A percentile compares a stretch with the other conserved stretches of the same genome.
Evolutionary conservation across 768 basidiomycete genomes (phyloP).

Genomic region (Mycena kentingensis): DNA sequence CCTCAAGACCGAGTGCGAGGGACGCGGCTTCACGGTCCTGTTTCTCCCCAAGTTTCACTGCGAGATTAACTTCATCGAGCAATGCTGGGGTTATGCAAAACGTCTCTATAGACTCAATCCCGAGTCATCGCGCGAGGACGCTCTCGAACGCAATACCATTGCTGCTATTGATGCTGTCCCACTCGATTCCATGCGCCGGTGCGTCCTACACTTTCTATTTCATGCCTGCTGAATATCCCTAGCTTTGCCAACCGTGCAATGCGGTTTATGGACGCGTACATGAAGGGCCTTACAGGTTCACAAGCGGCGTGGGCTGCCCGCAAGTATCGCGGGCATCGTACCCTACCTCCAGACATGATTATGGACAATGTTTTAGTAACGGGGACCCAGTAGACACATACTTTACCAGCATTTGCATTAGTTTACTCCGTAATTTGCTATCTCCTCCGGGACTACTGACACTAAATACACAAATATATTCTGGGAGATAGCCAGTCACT

Average conservation of each 20-base stretch:
- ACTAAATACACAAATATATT: no score
- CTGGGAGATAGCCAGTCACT: no score
- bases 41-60: no score
- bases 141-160: conserved; percentile 23
- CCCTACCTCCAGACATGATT: no score
- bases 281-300: background rate
- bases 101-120: background rate
- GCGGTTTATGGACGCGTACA: background rate
- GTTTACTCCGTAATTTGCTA: no score
- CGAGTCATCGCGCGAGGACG: conserved; percentile 10
- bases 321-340: background rate
- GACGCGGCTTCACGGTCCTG: background rate
- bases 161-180: conserved; percentile 17
- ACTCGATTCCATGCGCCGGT: conserved; percentile 7
- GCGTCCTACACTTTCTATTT: conserved; percentile 9
- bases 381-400: no score
- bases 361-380: no score
- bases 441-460: no score
- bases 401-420: no score
- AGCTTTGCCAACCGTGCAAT: background rate
- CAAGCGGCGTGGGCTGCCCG: background rate
- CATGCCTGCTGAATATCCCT: background rate
- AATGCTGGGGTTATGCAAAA: background rate
- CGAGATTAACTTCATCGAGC: background rate
- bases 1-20: conserved; percentile 25